Evolutionary conservation across 495 filamentous ascomycete genomes (phyloP).

Genomic region (Penicillium chermesinum): DNA sequence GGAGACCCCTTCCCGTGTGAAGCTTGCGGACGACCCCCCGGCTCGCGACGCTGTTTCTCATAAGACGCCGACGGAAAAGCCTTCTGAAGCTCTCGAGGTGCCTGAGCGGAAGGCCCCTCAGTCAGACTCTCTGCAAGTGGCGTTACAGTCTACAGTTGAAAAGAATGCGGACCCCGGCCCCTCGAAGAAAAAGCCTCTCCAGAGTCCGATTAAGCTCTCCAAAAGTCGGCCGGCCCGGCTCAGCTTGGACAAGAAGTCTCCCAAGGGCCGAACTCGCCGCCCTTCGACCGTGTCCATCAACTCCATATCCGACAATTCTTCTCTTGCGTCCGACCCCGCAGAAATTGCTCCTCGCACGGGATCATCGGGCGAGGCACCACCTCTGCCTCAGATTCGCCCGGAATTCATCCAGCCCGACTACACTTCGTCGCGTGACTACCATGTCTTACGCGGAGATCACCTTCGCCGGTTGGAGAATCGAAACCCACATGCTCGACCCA

Average conservation of each 20-base stretch:
- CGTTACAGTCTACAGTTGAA: not conserved
- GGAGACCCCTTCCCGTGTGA: not conserved
- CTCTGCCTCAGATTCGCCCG: slow-evolving; percentile 24
- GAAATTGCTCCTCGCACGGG: slow-evolving; percentile 23
- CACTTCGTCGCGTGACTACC: slow-evolving; percentile 19
- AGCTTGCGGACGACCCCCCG: not conserved
- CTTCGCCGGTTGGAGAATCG: slow-evolving; percentile 26
- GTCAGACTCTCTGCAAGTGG: not conserved
- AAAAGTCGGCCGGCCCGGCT: slow-evolving; percentile 23
- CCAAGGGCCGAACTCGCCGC: slow-evolving; percentile 22
- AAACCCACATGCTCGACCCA: slow-evolving; percentile 19
- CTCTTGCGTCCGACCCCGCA: slow-evolving; percentile 33
- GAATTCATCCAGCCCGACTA: slow-evolving; percentile 13
- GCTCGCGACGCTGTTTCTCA: not conserved
- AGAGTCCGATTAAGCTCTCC: slow-evolving; percentile 41
- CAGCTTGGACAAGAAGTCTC: slow-evolving; percentile 20
- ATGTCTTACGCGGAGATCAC: slow-evolving; percentile 33
- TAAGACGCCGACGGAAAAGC: not conserved
- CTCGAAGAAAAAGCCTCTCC: slow-evolving; percentile 23
- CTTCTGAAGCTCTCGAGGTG: not conserved
- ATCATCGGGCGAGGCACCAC: slow-evolving; percentile 27
- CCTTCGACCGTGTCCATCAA: slow-evolving; percentile 30
- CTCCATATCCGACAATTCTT: slow-evolving; percentile 35
- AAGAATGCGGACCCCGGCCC: slow-evolving; percentile 2
- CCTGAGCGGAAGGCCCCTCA: not conserved